Base-by-base conservation (phyloP, 2,329 filamentous ascomycete species). In the Graphiopsis chlorocephala region DNA sequence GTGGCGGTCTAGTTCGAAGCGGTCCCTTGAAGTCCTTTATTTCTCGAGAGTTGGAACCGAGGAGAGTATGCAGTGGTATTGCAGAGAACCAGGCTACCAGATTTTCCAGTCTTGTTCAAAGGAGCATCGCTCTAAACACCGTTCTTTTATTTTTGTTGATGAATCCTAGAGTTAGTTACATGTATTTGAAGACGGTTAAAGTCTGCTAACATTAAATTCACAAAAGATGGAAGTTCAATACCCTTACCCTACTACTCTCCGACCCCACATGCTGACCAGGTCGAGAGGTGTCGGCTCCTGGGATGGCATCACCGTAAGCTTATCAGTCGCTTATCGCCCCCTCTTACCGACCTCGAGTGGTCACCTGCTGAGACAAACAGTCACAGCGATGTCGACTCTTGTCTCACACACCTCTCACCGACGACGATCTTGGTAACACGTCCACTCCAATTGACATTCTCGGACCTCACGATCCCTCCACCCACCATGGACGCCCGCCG, bases 401-500 rank as follows among this genome's bases (percentile, higher is more conserved):
- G 26, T 53, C 26, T 53, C 50, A 53, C 50, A 29, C 26, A 31
- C 50, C 26, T 53, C 50, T 53, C 29, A 53, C 50, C 26, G 50
- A 53, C 50, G n/a, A 53, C 10, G 31, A 53, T 53, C 26, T 53
- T 31, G 25, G 50, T 53, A 10, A 53, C 29, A 53, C 50, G 15
- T 53, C n/a, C 28, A 14, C 11, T n/a, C n/a, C 7, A 31, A 31
- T 20, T 31, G 15, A 31, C n/a, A 53, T n/a, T 25, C 14, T 26
- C 8, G 23, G 20, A 31, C n/a, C 17, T 14, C 23, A 26, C 29
- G 25, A 29, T 14, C 31, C 4, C 17, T 28, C 15, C 8, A 50
- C 7, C 28, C 50, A 55, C 26, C 48, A 90, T 90, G 87, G 87
- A 90, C 72, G 82, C 82, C 77, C 84, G 85, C 76, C 82, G 82